These are phyloP conservation scores for Elsinoe ampelina DNA, from an alignment of 2,329 filamentous ascomycete genomes.

Conservation along the genomic window DNA sequence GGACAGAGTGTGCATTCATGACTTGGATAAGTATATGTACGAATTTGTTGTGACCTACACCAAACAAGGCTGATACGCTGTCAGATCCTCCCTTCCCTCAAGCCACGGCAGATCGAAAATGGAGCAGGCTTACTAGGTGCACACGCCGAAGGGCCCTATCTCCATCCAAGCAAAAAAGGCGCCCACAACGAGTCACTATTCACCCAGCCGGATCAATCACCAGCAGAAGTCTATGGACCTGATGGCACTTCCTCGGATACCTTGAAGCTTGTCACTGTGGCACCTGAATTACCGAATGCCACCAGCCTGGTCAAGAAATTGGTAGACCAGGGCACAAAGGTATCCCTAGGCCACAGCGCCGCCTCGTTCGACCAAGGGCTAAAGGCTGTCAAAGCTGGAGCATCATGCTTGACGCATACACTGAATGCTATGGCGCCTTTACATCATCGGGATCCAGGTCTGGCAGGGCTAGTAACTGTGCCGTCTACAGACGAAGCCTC, in stretches of 20 bases:
- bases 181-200: conserved; percentile 43
- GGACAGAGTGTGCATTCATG: background rate
- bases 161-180: conserved; percentile 45
- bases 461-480: conserved; percentile 36
- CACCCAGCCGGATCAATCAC: conserved; percentile 25
- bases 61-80: conserved; percentile 4
- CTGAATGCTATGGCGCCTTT: conserved; percentile 47
- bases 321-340: conserved; percentile 32
- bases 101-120: conserved; percentile 32
- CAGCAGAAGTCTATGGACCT: conserved; percentile 37
- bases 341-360: conserved; percentile 44
- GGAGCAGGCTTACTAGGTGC: conserved; percentile 46
- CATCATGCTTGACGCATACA: conserved; percentile 44
- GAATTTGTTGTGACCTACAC: background rate
- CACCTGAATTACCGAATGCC: conserved; percentile 42
- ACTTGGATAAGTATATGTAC: background rate
- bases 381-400: conserved; percentile 38
- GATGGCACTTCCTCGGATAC: conserved; percentile 29
- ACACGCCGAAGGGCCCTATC: conserved; percentile 49
- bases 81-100: conserved; percentile 41
- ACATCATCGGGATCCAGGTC: conserved; percentile 42
- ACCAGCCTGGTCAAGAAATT: conserved; percentile 35
- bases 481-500: conserved; percentile 16
- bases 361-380: conserved; percentile 40
- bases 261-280: conserved; percentile 44